Evolutionary conservation across 345 rosid genomes (phyloP), one percentile per base, ranked within the genome.

Genomic region (Capsella bursapastoris): DNA sequence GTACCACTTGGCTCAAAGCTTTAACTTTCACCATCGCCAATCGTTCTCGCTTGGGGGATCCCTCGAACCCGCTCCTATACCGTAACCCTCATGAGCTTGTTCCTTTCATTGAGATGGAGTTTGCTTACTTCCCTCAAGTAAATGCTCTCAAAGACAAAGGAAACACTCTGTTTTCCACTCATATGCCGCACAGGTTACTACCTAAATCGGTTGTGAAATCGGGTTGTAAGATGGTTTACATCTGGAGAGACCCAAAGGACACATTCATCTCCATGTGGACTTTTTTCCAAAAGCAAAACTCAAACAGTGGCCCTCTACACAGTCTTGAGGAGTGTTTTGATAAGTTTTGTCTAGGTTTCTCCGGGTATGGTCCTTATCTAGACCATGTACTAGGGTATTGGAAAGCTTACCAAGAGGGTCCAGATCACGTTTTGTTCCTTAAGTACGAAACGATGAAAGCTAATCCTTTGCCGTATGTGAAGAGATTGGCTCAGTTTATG

Each of bases 1-100:
- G 82, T 5, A 15, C 79, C 22, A 79, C 82, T 25, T 79, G 82
- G 82, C 79, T 79, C 55, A 79, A 74, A 29, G 79, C 82, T 15
- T 29, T 69, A 4, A 35, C 75, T 32, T 79, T 34, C 49, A 8
- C 75, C 32, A 79, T 79, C 13, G 65, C 5, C 2, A 48, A 68
- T 28, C 66, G 78, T 34, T 28, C 58, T n/a, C 3, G 16, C 5
- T 49, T 40, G 0, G 3, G 13, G 0, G 59, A 63, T 22, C 5
- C 58, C 15, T 45, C 34, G 0, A 61, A 68, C 29, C 70, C 60
- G 45, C 69, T 73, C 29, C 35, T 55, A 3, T 40, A 49, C 8
- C n/a, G 57, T 10, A 45, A 49, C 62, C 79, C 76, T 45, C 75
- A 79, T 14, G 72, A 79, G 60, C 7, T 79, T 16, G 68, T 79